Evolutionary conservation across 805 yeast species (phyloP).

Genomic region (Metschnikowia corniflorae): DNA sequence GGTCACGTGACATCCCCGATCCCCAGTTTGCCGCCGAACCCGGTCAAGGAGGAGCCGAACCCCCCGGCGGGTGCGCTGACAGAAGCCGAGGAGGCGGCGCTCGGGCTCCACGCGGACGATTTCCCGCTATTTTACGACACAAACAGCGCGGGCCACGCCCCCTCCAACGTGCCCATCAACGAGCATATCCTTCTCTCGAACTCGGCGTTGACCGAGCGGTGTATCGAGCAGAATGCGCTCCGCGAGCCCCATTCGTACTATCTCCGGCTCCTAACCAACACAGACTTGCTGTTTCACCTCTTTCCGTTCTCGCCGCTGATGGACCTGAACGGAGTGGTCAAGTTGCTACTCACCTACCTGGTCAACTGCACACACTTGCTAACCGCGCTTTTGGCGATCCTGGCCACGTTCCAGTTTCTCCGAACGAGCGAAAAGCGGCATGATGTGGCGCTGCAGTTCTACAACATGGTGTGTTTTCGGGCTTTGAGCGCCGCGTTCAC

Average conservation of each 20-base stretch:
- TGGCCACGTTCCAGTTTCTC: slow-evolving; percentile 27
- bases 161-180: slow-evolving; percentile 4
- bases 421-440: slow-evolving; percentile 21
- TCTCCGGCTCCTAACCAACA: slow-evolving; percentile 26
- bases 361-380: slow-evolving; percentile 21
- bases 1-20: not conserved
- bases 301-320: slow-evolving; percentile 38
- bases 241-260: slow-evolving; percentile 31
- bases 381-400: slow-evolving; percentile 23
- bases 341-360: slow-evolving; percentile 22
- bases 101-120: slow-evolving; percentile 22
- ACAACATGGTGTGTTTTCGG: slow-evolving; percentile 21
- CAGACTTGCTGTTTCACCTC: slow-evolving; percentile 29
- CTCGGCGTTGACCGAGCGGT: slow-evolving; percentile 25
- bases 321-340: slow-evolving; percentile 33
- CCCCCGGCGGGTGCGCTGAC: not conserved
- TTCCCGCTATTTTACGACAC: slow-evolving; percentile 19
- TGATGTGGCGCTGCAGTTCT: slow-evolving; percentile 19
- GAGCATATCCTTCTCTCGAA: slow-evolving; percentile 17
- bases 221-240: slow-evolving; percentile 24
- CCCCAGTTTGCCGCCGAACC: not conserved
- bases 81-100: not conserved
- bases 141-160: slow-evolving; percentile 3
- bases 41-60: not conserved
- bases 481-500: slow-evolving; percentile 21